Conservation (phyloP, 768 basidiomycete genomes). For the Phlegmacium glaucopus region DNA sequence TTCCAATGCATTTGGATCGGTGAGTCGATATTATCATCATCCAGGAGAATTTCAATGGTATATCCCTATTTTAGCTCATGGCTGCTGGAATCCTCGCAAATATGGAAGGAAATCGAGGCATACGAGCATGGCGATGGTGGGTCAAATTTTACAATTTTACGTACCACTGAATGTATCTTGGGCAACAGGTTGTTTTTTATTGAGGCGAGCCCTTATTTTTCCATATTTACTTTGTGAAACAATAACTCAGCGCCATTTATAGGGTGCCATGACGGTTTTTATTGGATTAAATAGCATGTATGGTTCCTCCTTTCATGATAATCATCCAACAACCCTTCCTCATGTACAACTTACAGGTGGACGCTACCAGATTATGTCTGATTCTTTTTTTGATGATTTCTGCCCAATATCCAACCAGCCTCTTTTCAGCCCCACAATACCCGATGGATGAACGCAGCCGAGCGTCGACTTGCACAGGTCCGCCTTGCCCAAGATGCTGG, state of each 20-base stretch:
- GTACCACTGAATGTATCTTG: neutral
- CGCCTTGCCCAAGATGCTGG: constrained; percentile 67
- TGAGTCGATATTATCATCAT: constrained; percentile 27
- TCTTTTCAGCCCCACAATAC: constrained; percentile 56
- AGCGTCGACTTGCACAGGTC: constrained; percentile 58
- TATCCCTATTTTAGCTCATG: constrained; percentile 41
- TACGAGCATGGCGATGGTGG: constrained; percentile 70
- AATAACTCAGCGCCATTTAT: neutral
- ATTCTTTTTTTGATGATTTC: constrained; percentile 31
- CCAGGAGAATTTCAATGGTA: neutral
- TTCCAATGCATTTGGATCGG: constrained; percentile 66
- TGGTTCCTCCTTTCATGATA: constrained; percentile 38
- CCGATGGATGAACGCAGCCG: constrained; percentile 47
- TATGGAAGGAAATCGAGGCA: constrained; percentile 67
- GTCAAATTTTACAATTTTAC: constrained; percentile 2
- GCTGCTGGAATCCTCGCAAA: constrained; percentile 70
- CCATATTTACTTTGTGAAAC: neutral
- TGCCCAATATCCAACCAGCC: neutral
- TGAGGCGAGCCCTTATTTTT: constrained; percentile 39
- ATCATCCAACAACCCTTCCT: neutral
- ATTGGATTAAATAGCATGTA: constrained; percentile 55
- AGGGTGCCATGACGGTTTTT: constrained; percentile 64
- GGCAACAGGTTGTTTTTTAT: constrained; percentile 62
- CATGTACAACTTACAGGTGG: constrained; percentile 35
- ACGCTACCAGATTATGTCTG: constrained; percentile 57